A percentile compares a stretch with the other conserved stretches of the same genome.
Conservation (phyloP, 2,329 filamentous ascomycete species). For the Aurifilum marmelostoma region DNA sequence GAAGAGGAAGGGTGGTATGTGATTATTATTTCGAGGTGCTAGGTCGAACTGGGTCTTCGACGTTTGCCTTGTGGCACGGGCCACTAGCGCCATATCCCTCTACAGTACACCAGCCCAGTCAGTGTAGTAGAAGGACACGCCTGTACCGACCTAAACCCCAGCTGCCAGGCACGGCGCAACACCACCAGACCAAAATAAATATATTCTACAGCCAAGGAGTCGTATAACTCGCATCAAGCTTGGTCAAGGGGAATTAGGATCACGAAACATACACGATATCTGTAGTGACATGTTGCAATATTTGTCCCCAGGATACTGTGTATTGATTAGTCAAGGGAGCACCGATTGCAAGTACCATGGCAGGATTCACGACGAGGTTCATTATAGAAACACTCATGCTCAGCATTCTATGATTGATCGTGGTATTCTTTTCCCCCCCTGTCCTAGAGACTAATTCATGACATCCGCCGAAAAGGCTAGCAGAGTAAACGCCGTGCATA, state of each 20-base stretch:
- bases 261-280: neutral
- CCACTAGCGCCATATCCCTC: constrained; percentile 10
- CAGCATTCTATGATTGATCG: constrained; percentile 29
- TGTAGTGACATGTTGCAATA: neutral
- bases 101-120: constrained; percentile 1
- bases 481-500: constrained; percentile 32
- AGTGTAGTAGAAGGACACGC: neutral
- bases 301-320: neutral
- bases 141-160: neutral
- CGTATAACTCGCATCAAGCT: neutral
- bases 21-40: neutral
- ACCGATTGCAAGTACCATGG: neutral
- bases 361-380: neutral
- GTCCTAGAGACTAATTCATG: neutral
- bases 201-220: neutral
- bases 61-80: constrained; percentile 19
- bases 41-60: neutral
- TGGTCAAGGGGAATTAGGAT: neutral
- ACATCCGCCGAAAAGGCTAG: constrained; percentile 7
- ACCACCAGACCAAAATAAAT: neutral
- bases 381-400: constrained; percentile 10
- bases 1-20: constrained; percentile 15
- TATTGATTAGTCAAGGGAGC: neutral
- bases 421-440: neutral
- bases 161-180: neutral